Conservation (phyloP, 2,329 filamentous ascomycete species). For the Sclerotinia borealis region DNA sequence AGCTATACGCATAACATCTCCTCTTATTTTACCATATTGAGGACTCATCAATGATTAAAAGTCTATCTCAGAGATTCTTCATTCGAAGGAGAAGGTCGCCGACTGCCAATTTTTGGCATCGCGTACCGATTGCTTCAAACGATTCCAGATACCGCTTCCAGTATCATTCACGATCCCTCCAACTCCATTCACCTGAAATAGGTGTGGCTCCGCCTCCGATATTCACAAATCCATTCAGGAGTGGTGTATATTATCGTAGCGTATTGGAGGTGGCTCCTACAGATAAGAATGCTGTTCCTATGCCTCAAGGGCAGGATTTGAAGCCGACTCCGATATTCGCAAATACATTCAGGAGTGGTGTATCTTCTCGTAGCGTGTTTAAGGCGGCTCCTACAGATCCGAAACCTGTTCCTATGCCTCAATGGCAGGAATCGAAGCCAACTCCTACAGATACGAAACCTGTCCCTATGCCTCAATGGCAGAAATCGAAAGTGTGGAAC, state of each 20-base stretch:
- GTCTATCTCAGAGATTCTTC: neutral
- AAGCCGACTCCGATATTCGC: neutral
- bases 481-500: slow-evolving; percentile 5
- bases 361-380: no score
- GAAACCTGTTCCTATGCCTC: no score
- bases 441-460: neutral
- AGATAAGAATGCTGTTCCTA: no score
- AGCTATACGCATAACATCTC: neutral
- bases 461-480: neutral
- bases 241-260: no score
- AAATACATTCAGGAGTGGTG: neutral
- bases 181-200: neutral
- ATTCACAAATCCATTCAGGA: neutral
- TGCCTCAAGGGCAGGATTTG: no score
- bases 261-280: no score
- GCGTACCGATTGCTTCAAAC: neutral
- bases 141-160: neutral
- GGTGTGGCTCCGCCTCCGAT: neutral
- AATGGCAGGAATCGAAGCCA: neutral
- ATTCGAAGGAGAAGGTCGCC: neutral
- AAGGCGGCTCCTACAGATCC: no score
- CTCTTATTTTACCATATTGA: neutral
- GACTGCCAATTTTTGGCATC: neutral
- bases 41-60: neutral
- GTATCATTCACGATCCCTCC: neutral